Percentiles rank a stretch among this genome's conserved stretches.
Conservation (phyloP, 139 green algal genomes). For the Diplosphaera chodatii region DNA sequence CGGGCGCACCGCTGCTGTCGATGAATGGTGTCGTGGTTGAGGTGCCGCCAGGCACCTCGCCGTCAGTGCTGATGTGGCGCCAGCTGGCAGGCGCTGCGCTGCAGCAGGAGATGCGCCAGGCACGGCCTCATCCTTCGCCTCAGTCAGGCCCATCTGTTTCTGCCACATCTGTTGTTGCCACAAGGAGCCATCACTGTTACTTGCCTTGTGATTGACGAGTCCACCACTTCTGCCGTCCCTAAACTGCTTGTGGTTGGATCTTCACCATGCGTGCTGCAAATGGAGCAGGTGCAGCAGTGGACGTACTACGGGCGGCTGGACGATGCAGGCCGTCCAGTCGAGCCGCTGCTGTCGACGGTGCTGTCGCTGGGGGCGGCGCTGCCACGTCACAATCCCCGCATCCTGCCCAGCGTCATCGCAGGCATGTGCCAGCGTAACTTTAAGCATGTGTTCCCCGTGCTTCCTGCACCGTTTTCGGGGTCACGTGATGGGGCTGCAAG, state of each 20-base stretch:
- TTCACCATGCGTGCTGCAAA: too few species aligned
- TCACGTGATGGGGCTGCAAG: too few species aligned
- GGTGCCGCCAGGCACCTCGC: background rate
- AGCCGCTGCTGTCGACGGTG: conserved; percentile 34
- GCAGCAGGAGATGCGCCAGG: conserved; percentile 20
- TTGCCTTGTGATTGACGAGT: too few species aligned
- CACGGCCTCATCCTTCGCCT: background rate
- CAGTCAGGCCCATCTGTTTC: too few species aligned
- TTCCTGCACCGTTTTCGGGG: too few species aligned
- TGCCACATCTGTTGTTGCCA: too few species aligned
- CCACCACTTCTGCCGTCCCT: too few species aligned
- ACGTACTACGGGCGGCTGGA: conserved; percentile 45
- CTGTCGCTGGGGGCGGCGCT: conserved; percentile 34
- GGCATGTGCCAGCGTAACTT: too few species aligned
- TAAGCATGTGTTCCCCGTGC: too few species aligned
- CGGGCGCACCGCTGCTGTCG: conserved; percentile 7
- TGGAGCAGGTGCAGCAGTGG: conserved; percentile 35
- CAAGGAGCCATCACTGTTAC: too few species aligned
- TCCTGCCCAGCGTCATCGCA: conserved; percentile 7
- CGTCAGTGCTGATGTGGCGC: conserved; percentile 2
- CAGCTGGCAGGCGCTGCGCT: conserved; percentile 25
- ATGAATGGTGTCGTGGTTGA: conserved; percentile 34
- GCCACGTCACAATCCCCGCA: conserved; percentile 31
- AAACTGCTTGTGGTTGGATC: too few species aligned
- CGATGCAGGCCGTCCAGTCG: conserved; percentile 8